phyloP scores from a whole-genome alignment of 2,329 filamentous ascomycete species.

The Fusarium redolens region DNA sequence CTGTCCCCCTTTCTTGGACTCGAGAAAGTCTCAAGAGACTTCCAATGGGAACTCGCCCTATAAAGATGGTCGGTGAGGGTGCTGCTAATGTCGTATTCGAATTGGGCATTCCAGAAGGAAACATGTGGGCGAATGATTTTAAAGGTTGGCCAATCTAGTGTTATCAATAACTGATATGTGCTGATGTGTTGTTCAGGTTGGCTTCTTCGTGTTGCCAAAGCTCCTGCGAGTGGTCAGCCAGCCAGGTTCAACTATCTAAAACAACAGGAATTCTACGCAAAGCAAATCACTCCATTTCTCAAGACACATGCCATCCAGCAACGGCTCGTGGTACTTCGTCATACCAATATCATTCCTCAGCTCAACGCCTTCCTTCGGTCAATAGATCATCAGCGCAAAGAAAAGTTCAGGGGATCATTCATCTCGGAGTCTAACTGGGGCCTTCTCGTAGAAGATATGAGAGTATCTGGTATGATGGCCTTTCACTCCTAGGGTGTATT shows the following conservation, averaged over 20 bases:
- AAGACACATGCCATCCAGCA: conserved; percentile 51
- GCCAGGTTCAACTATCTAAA: conserved; percentile 53
- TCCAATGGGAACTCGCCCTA: conserved; percentile 49
- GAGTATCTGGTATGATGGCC: conserved; percentile 46
- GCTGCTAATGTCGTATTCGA: conserved; percentile 82
- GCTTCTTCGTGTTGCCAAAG: conserved; percentile 55
- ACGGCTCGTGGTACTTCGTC: conserved; percentile 52
- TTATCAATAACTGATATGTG: neutral
- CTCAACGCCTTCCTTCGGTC: conserved; percentile 65
- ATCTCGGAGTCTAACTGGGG: conserved; percentile 70
- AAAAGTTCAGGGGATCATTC: conserved; percentile 61
- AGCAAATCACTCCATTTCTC: conserved; percentile 50
- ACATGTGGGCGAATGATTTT: conserved; percentile 47
- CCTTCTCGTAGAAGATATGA: conserved; percentile 81
- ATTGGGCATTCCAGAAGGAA: conserved; percentile 57
- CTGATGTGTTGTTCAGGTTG: conserved; percentile 46
- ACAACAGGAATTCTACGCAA: conserved; percentile 53
- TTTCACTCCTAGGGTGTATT: neutral
- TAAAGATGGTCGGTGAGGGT: conserved; percentile 71
- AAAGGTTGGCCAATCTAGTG: conserved; percentile 48
- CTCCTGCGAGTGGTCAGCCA: conserved; percentile 45
- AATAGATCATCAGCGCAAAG: conserved; percentile 58
- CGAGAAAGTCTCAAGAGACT: conserved; percentile 48
- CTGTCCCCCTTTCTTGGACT: conserved; percentile 40
- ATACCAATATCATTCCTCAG: conserved; percentile 52